Evolutionary conservation across 495 filamentous ascomycete species (phyloP), one percentile per base, ranked within the genome.

Genomic region (Articulospora tetracladia): DNA sequence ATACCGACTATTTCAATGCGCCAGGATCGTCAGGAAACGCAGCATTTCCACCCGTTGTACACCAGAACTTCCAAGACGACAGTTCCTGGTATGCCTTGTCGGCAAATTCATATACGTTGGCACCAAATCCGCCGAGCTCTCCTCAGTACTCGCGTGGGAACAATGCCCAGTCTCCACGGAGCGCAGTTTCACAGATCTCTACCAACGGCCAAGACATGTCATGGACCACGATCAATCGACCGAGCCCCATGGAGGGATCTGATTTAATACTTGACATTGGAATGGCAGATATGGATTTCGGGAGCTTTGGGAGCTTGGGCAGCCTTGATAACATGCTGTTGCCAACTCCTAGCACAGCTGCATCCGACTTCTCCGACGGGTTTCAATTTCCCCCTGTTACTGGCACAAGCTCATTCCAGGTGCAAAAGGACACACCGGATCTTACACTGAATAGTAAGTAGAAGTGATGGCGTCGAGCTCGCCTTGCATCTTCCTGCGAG

Each of bases 31-130:
- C 23, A 13, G 19, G 12, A 19, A 58, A 53, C 48, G 7, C 25
- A 15, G 26, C 41, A 12, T 32, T 23, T 20, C 22, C 36, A 23
- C 53, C 53, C 15, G 27, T 47, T 6, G 25, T 57, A 25, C 32
- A 60, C 28, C 62, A 53, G 54, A 49, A 47, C 17, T 30, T 22
- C 41, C 32, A n/a, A n/a, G 41, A 47, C 25, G 49, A 30, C 19
- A 17, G 36, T 13, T 51, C 55, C n/a, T 55, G 48, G 26, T 53
- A 26, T 36, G n/a, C 50, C 30, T 24, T 30, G 12, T 44, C 39
- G 10, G 25, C 44, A 41, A 53, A 36, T 17, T 59, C 57, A 49
- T 60, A 64, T 60, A 60, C 62, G 58, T 64, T 64, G 41, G 47
- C 32, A 17, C 20, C 58, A 13, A 58, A 53, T 34, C 22, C 46